Evolutionary conservation across 768 basidiomycete species (phyloP), one percentile per base, ranked within the genome.

Genomic region (Boletales sp.): DNA sequence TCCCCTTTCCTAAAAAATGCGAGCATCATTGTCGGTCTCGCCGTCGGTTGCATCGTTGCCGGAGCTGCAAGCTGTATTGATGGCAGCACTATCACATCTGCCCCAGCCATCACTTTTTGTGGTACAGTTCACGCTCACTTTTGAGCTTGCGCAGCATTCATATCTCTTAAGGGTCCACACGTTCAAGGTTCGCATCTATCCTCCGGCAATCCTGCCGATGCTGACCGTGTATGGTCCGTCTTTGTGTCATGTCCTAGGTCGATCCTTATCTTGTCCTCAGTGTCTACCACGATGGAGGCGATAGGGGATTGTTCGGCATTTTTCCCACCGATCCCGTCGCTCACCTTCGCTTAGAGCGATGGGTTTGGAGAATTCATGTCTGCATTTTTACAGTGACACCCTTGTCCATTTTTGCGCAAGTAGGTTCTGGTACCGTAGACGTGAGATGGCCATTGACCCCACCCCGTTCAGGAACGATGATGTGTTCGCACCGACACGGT

Each of bases 321-420:
- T 9, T 18, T 50, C 11, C 5, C 12, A 10, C n/a, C 34, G 30
- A 9, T 5, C 14, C 24, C 12, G 8, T 27, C 10, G 18, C 36
- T 49, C 14, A 51, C 15, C 34, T 2, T 8, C 1, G 30, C 8
- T 32, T 14, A 81, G 82, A 81, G 83, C 19, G 91, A 94, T 55
- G 90, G 89, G n/a, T 53, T 93, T 12, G 82, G 86, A 14, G 90
- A 89, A 6, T 83, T 92, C 62, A 24, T 93, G 40, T 87, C 89
- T 4, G 87, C 83, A 8, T 70, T 90, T n/a, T 86, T 90, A 93
- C 90, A n/a, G n/a, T n/a, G n/a, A n/a, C n/a, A n/a, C n/a, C n/a
- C n/a, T n/a, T n/a, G n/a, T 87, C 87, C 9, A 81, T 83, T 38
- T 92, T 90, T 56, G 87, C 87, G 1, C 88, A 81, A 72, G 78